A percentile compares a stretch with the other conserved stretches of the same genome.
These are phyloP conservation scores for Angomonas desouzai DNA, from an alignment of 208 protist species.

Conservation along the genomic window DNA sequence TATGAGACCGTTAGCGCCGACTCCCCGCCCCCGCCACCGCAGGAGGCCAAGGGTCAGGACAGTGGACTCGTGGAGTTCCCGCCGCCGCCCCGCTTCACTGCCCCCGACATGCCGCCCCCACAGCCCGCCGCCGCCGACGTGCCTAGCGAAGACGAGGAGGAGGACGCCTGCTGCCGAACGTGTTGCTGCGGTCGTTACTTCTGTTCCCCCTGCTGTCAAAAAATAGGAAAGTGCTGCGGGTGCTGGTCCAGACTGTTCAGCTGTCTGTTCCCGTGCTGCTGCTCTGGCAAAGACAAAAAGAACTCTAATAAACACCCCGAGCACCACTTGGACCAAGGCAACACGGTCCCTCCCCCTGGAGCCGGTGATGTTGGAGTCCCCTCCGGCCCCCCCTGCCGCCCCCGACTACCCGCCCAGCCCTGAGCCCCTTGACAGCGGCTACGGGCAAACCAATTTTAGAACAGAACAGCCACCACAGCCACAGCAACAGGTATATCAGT, in stretches of 20 bases:
- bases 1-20: background rate
- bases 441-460: background rate
- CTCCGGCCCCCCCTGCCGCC: background rate
- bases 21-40: conserved; percentile 14
- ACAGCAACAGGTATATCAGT: background rate
- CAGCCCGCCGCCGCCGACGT: conserved; percentile 19
- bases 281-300: conserved; percentile 13
- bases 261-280: conserved; percentile 43
- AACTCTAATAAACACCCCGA: conserved; percentile 8
- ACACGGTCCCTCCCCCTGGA: conserved; percentile 1
- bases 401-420: background rate
- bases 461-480: background rate
- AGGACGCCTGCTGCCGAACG: conserved; percentile 21
- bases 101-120: conserved; percentile 43
- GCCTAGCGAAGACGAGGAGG: conserved; percentile 17
- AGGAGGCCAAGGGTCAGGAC: conserved; percentile 13
- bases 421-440: background rate
- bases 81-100: conserved; percentile 39
- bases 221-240: background rate
- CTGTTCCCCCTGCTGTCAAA: background rate
- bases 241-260: conserved; percentile 23
- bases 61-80: conserved; percentile 56
- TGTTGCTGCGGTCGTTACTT: conserved; percentile 13
- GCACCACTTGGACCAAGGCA: background rate
- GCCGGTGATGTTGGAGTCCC: background rate